These are phyloP conservation scores for Citrus glauca DNA, from an alignment of 345 rosid genomes.

Conservation along the genomic window DNA sequence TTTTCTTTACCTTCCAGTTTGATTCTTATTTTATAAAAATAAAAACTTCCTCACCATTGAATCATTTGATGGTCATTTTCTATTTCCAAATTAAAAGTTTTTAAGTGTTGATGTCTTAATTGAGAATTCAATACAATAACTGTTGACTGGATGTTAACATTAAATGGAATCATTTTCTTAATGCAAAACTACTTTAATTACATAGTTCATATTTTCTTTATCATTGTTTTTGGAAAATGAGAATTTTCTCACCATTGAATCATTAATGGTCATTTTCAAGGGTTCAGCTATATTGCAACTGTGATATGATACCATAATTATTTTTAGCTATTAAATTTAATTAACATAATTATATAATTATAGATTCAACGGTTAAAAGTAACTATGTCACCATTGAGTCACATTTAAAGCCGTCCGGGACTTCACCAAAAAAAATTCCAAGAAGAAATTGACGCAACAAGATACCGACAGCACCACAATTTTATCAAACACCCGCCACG, in stretches of 20 bases:
- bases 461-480: neutral
- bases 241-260: too few species aligned
- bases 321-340: rapidly evolving
- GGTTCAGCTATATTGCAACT: rapidly evolving
- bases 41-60: too few species aligned
- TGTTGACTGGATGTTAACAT: too few species aligned
- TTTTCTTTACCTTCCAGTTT: too few species aligned
- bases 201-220: neutral
- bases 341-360: too few species aligned
- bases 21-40: too few species aligned
- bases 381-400: rapidly evolving
- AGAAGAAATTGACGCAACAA: neutral
- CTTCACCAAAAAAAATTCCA: neutral
- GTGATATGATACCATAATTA: rapidly evolving
- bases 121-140: too few species aligned
- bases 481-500: neutral
- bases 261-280: neutral
- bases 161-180: neutral
- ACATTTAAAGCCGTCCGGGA: neutral
- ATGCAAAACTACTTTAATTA: neutral
- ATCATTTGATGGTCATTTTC: neutral
- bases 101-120: too few species aligned
- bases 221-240: rapidly evolving
- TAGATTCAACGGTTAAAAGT: rapidly evolving
- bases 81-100: too few species aligned